Evolutionary conservation across 2,329 filamentous ascomycete genomes (phyloP).

Genomic region (Ophiostoma australiae): DNA sequence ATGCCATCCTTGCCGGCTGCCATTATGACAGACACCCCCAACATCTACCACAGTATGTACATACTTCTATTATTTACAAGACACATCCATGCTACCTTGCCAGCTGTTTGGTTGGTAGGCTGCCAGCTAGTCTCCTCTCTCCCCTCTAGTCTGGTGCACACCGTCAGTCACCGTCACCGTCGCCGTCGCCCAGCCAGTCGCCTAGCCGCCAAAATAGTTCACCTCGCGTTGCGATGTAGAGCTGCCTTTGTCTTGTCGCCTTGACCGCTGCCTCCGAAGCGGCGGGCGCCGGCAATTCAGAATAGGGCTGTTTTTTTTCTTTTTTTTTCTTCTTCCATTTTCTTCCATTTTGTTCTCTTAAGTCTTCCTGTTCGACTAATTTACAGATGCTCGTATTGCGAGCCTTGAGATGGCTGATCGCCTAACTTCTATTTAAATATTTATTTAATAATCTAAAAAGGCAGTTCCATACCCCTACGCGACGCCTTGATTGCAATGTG

Average conservation of each 20-base stretch:
- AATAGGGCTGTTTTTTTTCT: not conserved
- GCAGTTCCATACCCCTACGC: no score
- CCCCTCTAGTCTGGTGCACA: not conserved
- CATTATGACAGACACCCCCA: no score
- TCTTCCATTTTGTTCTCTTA: not conserved
- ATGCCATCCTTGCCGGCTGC: no score
- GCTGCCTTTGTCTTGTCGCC: not conserved
- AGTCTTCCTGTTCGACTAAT: no score
- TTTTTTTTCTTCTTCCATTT: not conserved
- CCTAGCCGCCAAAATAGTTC: not conserved
- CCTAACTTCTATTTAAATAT: no score
- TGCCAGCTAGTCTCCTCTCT: not conserved
- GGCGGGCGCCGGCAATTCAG: not conserved
- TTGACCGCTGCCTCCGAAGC: constrained; percentile 1
- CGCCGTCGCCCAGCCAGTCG: not conserved
- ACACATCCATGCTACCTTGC: not conserved
- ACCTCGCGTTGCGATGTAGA: not conserved
- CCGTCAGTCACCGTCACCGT: not conserved
- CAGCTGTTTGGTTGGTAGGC: not conserved
- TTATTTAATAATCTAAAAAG: not conserved
- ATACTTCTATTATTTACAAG: no score
- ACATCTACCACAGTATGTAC: no score
- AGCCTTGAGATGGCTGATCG: not conserved
- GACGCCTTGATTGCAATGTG: no score
- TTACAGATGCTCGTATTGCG: not conserved